phyloP scores from a whole-genome alignment of 1,139 yeast species.

The Yamadazyma songkhlaensis region DNA sequence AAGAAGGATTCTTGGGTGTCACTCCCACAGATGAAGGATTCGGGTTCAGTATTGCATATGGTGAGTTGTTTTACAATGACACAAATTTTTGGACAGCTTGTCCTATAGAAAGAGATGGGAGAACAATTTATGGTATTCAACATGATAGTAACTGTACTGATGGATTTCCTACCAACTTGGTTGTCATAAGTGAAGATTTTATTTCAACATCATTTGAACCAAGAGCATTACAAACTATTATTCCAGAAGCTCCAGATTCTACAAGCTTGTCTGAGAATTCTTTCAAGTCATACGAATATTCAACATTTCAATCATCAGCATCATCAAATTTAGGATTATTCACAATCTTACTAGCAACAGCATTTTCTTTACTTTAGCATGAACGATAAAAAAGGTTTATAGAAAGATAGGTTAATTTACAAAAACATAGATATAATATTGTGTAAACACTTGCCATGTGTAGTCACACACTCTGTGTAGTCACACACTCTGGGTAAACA shows the following conservation, averaged over 20 bases:
- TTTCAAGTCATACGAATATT: background rate
- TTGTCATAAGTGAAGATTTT: constrained; percentile 3
- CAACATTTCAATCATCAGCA: background rate
- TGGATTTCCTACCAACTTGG: constrained; percentile 7
- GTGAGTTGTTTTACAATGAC: constrained; percentile 7
- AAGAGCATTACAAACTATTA: background rate
- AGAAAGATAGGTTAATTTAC: too few species aligned
- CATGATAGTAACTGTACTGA: constrained; percentile 7
- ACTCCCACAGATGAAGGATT: constrained; percentile 2
- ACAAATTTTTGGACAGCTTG: constrained; percentile 10
- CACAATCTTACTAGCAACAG: background rate
- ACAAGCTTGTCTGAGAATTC: background rate
- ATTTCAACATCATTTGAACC: background rate
- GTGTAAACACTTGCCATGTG: too few species aligned
- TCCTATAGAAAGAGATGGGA: constrained; percentile 6
- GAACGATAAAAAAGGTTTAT: background rate
- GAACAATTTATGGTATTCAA: constrained; percentile 6
- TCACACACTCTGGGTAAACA: too few species aligned
- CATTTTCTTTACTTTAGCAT: background rate
- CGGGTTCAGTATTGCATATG: constrained; percentile 9
- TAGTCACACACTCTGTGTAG: too few species aligned
- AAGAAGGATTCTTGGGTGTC: constrained; percentile 9
- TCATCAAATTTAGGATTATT: background rate
- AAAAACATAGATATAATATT: too few species aligned
- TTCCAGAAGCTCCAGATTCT: background rate